These are phyloP conservation scores for Acanthamoeba royreba DNA, from an alignment of 208 protist species.

Conservation along the genomic window DNA sequence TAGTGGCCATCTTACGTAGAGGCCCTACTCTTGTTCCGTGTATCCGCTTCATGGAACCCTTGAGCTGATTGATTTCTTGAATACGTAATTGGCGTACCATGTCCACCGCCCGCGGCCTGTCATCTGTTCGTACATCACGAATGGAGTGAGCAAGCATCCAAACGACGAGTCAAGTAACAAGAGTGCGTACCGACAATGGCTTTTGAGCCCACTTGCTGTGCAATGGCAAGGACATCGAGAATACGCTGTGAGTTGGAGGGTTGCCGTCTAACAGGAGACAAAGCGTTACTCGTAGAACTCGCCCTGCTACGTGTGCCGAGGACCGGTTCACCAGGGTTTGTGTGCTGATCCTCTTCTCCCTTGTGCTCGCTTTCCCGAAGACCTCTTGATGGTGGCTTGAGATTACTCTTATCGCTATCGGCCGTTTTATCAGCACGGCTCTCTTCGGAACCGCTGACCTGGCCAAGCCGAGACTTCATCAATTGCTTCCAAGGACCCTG, in stretches of 20 bases:
- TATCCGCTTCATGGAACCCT: not conserved
- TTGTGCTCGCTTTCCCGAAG: too few relatives aligned
- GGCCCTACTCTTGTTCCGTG: not conserved
- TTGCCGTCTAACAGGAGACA: not conserved
- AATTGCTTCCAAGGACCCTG: not conserved
- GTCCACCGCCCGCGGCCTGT: not conserved
- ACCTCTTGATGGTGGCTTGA: too few relatives aligned
- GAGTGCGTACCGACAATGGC: not conserved
- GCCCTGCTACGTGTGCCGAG: too few relatives aligned
- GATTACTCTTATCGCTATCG: not conserved
- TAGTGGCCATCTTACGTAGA: not conserved
- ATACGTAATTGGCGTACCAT: not conserved
- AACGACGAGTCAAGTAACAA: too few relatives aligned
- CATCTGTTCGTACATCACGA: too few relatives aligned
- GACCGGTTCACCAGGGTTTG: too few relatives aligned
- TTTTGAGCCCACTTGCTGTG: not conserved
- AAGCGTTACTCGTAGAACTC: not conserved
- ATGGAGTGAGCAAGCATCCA: too few relatives aligned
- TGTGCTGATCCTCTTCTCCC: too few relatives aligned
- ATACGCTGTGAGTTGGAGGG: not conserved
- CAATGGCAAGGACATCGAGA: not conserved
- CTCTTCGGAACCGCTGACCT: not conserved
- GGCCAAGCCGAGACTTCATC: not conserved
- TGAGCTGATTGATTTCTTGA: not conserved
- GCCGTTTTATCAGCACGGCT: too few relatives aligned